These are phyloP conservation scores for Starmerella potacharoeniae DNA, from an alignment of 805 yeast species.

Conservation along the genomic window DNA sequence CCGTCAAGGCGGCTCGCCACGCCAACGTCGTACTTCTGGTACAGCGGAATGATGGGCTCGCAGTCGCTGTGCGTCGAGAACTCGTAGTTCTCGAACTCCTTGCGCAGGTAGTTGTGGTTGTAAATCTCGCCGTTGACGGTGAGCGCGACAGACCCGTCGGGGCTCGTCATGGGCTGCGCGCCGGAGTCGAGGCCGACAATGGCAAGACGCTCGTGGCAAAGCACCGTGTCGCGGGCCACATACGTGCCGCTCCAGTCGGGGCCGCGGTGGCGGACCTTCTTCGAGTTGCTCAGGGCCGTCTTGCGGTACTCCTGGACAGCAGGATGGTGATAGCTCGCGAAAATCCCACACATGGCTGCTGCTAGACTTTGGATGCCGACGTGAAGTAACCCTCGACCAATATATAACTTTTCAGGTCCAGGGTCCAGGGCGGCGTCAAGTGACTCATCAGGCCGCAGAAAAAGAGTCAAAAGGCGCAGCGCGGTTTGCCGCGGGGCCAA, in stretches of 20 bases:
- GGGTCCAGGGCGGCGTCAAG: neutral
- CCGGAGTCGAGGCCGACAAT: constrained; percentile 96
- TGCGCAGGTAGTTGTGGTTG: constrained; percentile 86
- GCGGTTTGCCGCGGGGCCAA: neutral
- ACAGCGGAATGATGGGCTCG: constrained; percentile 93
- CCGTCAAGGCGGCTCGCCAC: constrained; percentile 93
- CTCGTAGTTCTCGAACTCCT: constrained; percentile 55
- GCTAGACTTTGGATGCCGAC: neutral
- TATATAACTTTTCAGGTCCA: constrained; percentile 2
- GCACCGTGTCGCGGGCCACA: constrained; percentile 60
- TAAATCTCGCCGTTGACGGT: constrained; percentile 97
- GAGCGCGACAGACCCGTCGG: constrained; percentile 59
- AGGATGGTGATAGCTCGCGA: constrained; percentile 77
- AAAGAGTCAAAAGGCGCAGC: constrained; percentile 1
- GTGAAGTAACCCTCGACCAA: neutral
- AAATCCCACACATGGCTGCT: constrained; percentile 84
- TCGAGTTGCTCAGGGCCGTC: constrained; percentile 80
- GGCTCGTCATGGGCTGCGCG: constrained; percentile 88
- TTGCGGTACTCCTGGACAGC: constrained; percentile 72
- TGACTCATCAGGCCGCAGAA: neutral
- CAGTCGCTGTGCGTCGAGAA: constrained; percentile 88
- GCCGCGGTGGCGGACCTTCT: constrained; percentile 94
- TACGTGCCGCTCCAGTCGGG: constrained; percentile 98
- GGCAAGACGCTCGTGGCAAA: constrained; percentile 92
- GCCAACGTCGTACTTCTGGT: constrained; percentile 73